Evolutionary conservation across 257 asterid species (phyloP), one percentile per base, ranked within the genome.

Genomic region (Solanum verrucosum): DNA sequence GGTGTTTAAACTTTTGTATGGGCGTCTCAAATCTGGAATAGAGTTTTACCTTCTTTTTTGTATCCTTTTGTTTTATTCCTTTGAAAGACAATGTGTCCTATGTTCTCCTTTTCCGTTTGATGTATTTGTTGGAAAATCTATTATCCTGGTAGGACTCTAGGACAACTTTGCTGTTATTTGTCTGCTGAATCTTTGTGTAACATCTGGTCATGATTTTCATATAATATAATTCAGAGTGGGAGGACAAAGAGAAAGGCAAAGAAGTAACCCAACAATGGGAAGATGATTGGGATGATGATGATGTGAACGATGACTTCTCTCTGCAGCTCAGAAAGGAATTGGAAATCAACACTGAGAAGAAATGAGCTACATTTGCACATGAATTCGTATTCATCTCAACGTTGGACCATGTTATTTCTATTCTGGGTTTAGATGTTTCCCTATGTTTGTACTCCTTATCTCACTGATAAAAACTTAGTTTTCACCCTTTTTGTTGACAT

Each of bases 261-360:
- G 98, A 94, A 87, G 92, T 94, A 87, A 92, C 92, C 34, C 99
- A 94, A 88, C 98, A 96, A 88, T 96, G 99, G 99, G 99, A 96
- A 88, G 99, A 96, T 88, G 99, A 96, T 84, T 96, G 98, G 98
- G 99, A 96, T 91, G 99, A 96, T 77, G 99, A 96, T 70, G 99
- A 96, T 85, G 99, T 96, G 87, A 96, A 89, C 9, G 98, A 96
- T 89, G 99, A 96, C 90, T 96, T 96, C 92, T 96, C 98, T 33
- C 90, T 92, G 91, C 98, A 96, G 93, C 96, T 96, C 88, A 93
- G 92, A 93, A 93, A 91, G 92, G 98, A 96, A 90, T 86, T 96
- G 91, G 98, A 95, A 87, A 91, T 90, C 95, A 92, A 91, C 90
- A 79, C 91, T 44, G 98, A 93, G 92, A 94, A 96, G 89, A 93